phyloP scores from a whole-genome alignment of 208 protist species.

The Trichomonas vaginalis region DNA sequence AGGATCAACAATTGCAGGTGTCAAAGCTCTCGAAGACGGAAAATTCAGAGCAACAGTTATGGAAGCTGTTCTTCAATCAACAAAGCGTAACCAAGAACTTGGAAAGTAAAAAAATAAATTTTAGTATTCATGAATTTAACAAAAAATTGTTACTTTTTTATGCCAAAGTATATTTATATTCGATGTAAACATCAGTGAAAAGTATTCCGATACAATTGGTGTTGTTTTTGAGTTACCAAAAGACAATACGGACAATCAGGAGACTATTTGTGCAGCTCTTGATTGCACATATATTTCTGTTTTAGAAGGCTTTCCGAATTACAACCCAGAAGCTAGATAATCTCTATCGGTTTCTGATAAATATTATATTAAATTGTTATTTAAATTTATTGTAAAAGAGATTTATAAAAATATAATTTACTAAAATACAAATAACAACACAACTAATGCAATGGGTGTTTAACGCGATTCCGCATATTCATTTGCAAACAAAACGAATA shows the following conservation, averaged over 20 bases:
- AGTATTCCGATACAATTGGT: background rate
- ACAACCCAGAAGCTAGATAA: background rate
- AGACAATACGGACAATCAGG: background rate
- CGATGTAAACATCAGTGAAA: background rate
- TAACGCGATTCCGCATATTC: too few species aligned
- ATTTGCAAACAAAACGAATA: too few species aligned
- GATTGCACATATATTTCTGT: background rate
- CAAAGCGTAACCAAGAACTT: background rate
- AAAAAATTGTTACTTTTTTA: too few species aligned
- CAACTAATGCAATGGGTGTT: too few species aligned
- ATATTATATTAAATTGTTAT: too few species aligned
- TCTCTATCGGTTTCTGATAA: too few species aligned
- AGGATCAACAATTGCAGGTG: constrained; percentile 77
- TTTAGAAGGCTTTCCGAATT: background rate
- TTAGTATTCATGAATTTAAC: too few species aligned
- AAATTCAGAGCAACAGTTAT: constrained; percentile 66
- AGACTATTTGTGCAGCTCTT: background rate
- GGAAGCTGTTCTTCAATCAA: constrained; percentile 61
- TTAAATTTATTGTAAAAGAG: too few species aligned
- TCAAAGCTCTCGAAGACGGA: constrained; percentile 64
- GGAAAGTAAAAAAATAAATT: background rate
- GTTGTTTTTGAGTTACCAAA: background rate
- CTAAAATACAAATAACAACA: too few species aligned
- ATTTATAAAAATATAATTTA: too few species aligned
- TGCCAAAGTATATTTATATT: background rate